These are phyloP conservation scores for Teratosphaeria zuluensis DNA, from an alignment of 2,329 filamentous ascomycete genomes.

Conservation along the genomic window DNA sequence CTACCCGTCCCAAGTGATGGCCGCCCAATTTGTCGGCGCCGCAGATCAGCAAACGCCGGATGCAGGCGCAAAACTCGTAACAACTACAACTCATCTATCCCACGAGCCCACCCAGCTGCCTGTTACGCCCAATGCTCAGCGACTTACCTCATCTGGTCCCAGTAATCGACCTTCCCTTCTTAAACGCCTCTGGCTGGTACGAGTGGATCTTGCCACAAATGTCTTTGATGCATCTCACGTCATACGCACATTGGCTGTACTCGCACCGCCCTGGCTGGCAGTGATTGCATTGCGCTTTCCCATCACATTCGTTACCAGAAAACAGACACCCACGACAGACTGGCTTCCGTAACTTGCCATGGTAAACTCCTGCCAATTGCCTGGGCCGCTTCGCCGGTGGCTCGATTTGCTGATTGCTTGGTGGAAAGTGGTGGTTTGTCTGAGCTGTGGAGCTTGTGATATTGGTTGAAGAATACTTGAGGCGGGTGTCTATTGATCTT, in stretches of 20 bases:
- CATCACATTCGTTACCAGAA: neutral
- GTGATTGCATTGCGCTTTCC: neutral
- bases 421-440: neutral
- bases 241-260: neutral
- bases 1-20: neutral
- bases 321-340: neutral
- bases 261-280: neutral
- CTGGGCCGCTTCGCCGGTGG: neutral
- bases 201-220: neutral
- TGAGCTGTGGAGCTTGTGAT: neutral
- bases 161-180: neutral
- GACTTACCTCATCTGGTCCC: neutral
- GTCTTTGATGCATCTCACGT: neutral
- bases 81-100: neutral
- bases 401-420: neutral
- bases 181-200: neutral
- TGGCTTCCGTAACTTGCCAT: neutral
- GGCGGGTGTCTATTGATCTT: neutral
- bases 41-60: neutral
- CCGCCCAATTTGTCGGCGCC: neutral
- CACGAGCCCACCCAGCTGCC: too few relatives aligned
- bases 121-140: too few relatives aligned
- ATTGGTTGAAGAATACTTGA: neutral
- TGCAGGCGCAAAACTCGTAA: neutral
- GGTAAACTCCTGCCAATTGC: too few relatives aligned